A percentile compares a stretch with the other conserved stretches of the same genome.
phyloP scores from a whole-genome alignment of 1,284 basidiomycete species.

The Cutaneotrichosporon curvatum region DNA sequence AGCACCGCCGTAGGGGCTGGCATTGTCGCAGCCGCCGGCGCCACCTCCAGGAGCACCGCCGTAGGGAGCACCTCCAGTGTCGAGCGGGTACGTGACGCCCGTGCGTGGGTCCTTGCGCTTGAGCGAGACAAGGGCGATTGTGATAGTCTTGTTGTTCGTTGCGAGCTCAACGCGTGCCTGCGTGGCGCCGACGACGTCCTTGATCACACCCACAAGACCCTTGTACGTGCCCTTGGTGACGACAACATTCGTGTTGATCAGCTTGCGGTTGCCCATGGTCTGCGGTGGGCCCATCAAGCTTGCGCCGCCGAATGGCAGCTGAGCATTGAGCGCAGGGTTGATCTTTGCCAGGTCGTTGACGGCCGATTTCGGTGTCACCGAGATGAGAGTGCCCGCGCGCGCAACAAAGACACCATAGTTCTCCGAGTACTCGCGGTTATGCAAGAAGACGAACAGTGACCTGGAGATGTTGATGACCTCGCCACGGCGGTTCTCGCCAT shows the following conservation, averaged over 20 bases:
- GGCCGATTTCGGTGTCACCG: conserved; percentile 69
- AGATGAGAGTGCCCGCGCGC: conserved; percentile 65
- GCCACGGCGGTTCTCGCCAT: conserved; percentile 87
- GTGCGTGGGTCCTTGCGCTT: conserved; percentile 60
- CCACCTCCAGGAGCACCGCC: conserved; percentile 16
- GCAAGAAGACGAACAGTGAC: conserved; percentile 87
- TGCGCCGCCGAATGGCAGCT: conserved; percentile 46
- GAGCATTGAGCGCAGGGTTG: conserved; percentile 67
- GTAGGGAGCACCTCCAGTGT: conserved; percentile 15
- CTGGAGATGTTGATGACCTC: conserved; percentile 91
- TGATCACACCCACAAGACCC: conserved; percentile 85
- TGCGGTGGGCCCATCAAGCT: conserved; percentile 51
- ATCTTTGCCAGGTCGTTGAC: conserved; percentile 83
- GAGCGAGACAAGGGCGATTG: conserved; percentile 73
- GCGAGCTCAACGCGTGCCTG: conserved; percentile 85
- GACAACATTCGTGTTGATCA: conserved; percentile 72
- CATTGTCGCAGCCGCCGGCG: conserved; percentile 22
- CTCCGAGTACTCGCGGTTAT: conserved; percentile 82
- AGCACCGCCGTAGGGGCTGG: conserved; percentile 34
- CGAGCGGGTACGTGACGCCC: conserved; percentile 44
- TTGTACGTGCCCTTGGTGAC: conserved; percentile 86
- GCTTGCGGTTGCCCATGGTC: conserved; percentile 60
- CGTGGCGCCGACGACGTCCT: conserved; percentile 78
- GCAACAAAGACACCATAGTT: conserved; percentile 89
- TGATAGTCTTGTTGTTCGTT: conserved; percentile 83